Percentiles rank a stretch among this genome's conserved stretches.
Evolutionary conservation across 1,139 yeast species (phyloP).

Genomic region (Saccharomycopsis phalli): DNA sequence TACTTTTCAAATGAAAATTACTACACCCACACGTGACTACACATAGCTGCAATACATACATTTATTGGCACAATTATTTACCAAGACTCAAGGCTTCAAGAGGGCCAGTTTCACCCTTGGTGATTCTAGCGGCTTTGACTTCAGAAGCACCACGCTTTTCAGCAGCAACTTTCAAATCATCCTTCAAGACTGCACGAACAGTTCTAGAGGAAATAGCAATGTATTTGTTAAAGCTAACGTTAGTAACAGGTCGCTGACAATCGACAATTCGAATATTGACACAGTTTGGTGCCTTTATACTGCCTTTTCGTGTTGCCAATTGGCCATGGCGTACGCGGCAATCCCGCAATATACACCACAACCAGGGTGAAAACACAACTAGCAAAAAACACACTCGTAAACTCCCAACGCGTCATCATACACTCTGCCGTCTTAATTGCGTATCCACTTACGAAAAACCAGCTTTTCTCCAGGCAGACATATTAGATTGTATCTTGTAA

Average conservation of each 20-base stretch:
- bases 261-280: too few species aligned
- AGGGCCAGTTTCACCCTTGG: conserved; percentile 45
- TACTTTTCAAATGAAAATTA: background rate
- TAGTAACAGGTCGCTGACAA: background rate
- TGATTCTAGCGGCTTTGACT: conserved; percentile 64
- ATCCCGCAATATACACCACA: too few species aligned
- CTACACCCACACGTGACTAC: too few species aligned
- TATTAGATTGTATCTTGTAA: conserved; percentile 29
- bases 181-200: conserved; percentile 81
- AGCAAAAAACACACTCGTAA: too few species aligned
- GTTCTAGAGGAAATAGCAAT: conserved; percentile 86
- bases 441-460: conserved; percentile 52
- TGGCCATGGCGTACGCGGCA: too few species aligned
- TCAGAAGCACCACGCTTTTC: conserved; percentile 67
- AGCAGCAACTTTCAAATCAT: conserved; percentile 69
- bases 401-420: too few species aligned
- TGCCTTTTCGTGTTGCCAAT: too few species aligned
- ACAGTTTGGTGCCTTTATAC: too few species aligned
- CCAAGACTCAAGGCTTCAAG: conserved; percentile 28
- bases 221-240: conserved; percentile 67
- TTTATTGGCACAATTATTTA: conserved; percentile 11
- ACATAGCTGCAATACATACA: too few species aligned
- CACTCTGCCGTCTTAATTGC: background rate
- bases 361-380: too few species aligned
- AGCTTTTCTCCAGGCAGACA: conserved; percentile 82